phyloP scores from a whole-genome alignment of 2,329 filamentous ascomycete genomes.

The Talaromyces atroroseus region DNA sequence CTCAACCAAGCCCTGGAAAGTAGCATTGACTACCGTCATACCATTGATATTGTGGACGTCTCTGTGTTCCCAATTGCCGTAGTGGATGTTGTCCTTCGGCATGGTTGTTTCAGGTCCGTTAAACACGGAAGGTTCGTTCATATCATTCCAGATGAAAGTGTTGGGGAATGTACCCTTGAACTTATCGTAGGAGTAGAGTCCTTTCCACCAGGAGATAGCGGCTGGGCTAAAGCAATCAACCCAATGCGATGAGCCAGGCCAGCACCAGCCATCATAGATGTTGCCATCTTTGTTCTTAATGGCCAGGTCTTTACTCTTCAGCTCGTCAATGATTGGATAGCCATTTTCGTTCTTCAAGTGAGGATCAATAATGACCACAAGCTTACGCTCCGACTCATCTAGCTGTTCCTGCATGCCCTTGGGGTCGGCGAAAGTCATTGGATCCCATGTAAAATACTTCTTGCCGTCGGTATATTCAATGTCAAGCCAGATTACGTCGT shows the following conservation, averaged over 20 bases:
- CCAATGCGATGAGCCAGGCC: slow-evolving; percentile 96
- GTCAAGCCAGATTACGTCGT: slow-evolving; percentile 98
- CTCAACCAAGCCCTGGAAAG: slow-evolving; percentile 74
- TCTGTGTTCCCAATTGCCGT: slow-evolving; percentile 90
- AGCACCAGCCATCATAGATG: slow-evolving; percentile 95
- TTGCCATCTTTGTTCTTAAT: slow-evolving; percentile 86
- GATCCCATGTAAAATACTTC: slow-evolving; percentile 98
- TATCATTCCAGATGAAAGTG: slow-evolving; percentile 97
- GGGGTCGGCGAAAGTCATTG: slow-evolving; percentile 79
- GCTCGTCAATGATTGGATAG: slow-evolving; percentile 70
- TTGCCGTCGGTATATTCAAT: slow-evolving; percentile 96
- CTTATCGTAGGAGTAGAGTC: slow-evolving; percentile 76
- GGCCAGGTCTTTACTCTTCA: slow-evolving; percentile 77
- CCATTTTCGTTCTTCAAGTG: slow-evolving; percentile 89
- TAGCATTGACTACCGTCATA: slow-evolving; percentile 92
- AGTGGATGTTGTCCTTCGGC: slow-evolving; percentile 95
- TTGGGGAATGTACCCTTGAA: slow-evolving; percentile 86
- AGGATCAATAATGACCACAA: slow-evolving; percentile 92
- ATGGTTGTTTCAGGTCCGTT: slow-evolving; percentile 97
- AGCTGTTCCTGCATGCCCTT: slow-evolving; percentile 83
- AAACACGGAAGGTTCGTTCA: slow-evolving; percentile 99
- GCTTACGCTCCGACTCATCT: slow-evolving; percentile 76
- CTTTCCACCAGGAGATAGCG: slow-evolving; percentile 84
- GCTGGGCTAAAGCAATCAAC: slow-evolving; percentile 94
- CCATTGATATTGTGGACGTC: slow-evolving; percentile 96